These are phyloP conservation scores for Zygotorulaspora sp. DNA, from an alignment of 805 yeast species.

Conservation along the genomic window DNA sequence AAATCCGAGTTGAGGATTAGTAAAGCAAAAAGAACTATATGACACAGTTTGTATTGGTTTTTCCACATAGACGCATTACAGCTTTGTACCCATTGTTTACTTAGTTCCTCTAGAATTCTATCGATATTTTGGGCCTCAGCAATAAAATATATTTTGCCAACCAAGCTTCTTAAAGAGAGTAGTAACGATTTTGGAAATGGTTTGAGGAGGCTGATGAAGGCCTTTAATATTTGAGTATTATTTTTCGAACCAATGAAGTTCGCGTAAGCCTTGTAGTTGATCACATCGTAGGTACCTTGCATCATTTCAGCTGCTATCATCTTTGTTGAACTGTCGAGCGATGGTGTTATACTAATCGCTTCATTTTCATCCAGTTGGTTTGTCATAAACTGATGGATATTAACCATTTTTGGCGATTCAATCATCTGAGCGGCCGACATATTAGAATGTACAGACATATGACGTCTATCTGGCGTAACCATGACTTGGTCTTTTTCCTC, in stretches of 20 bases:
- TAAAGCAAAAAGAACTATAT: conserved; percentile 66
- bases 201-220: conserved; percentile 38
- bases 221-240: conserved; percentile 30
- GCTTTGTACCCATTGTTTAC: conserved; percentile 55
- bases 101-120: conserved; percentile 62
- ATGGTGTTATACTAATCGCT: not conserved
- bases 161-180: conserved; percentile 52
- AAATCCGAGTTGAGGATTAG: conserved; percentile 73
- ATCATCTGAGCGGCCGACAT: conserved; percentile 10
- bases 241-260: conserved; percentile 37
- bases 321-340: not conserved
- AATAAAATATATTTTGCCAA: conserved; percentile 62
- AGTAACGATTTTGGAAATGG: conserved; percentile 51
- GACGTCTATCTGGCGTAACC: not conserved
- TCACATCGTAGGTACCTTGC: conserved; percentile 29
- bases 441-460: not conserved
- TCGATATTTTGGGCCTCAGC: conserved; percentile 85
- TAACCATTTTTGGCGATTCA: conserved; percentile 22
- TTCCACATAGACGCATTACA: conserved; percentile 44
- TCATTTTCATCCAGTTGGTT: conserved; percentile 4
- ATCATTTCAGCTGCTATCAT: conserved; percentile 34
- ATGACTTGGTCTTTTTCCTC: not conserved
- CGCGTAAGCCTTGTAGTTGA: conserved; percentile 42
- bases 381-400: conserved; percentile 16
- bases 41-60: conserved; percentile 54